These are phyloP conservation scores for Penicillium occitanis DNA, from an alignment of 2,329 filamentous ascomycete species.

Conservation along the genomic window DNA sequence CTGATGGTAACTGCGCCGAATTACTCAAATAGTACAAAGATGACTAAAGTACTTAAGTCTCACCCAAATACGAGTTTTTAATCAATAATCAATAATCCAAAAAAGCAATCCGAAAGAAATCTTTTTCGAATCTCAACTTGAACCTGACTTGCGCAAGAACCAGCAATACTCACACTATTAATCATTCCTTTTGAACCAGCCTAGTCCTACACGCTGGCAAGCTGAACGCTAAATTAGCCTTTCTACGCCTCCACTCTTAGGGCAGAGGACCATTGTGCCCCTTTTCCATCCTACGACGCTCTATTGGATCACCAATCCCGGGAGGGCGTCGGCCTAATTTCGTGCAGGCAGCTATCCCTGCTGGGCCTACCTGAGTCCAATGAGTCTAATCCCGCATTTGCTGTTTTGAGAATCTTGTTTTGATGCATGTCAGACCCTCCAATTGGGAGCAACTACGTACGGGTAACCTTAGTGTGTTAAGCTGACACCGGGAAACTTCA, in stretches of 20 bases:
- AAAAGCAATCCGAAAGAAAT: neutral
- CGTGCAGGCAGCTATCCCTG: neutral
- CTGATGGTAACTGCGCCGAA: neutral
- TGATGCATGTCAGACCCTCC: neutral
- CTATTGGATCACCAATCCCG: neutral
- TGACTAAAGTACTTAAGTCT: neutral
- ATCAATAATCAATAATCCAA: neutral
- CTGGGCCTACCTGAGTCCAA: too few relatives aligned
- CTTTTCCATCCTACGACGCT: neutral
- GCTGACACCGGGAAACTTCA: neutral
- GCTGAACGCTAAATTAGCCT: conserved; percentile 1
- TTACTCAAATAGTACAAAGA: neutral
- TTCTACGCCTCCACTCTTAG: neutral
- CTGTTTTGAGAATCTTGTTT: neutral
- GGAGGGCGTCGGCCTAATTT: neutral
- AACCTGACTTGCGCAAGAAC: neutral
- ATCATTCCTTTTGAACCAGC: neutral
- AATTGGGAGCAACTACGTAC: too few relatives aligned
- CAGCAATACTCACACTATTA: neutral
- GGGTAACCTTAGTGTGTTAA: neutral
- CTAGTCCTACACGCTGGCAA: neutral
- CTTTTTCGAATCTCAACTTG: neutral
- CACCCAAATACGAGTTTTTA: neutral
- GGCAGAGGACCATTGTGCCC: neutral
- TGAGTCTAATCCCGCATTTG: neutral